Conservation (phyloP, 1,284 basidiomycete genomes). For the Ustilago shanxiensis region DNA sequence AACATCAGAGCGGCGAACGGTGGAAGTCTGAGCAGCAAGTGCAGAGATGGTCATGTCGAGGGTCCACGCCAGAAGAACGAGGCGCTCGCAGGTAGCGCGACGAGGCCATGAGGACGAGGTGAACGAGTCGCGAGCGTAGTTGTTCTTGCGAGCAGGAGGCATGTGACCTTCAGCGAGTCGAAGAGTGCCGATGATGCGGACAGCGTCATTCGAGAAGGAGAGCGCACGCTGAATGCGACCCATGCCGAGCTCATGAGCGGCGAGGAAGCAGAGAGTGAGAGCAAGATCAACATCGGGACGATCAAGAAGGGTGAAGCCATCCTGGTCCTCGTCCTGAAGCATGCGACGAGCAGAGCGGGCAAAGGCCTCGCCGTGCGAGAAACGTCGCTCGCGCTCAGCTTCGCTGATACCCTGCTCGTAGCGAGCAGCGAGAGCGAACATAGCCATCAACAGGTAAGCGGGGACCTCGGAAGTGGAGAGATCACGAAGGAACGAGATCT, state of each 20-base stretch:
- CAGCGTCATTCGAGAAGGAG: constrained; percentile 68
- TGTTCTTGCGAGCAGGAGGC: constrained; percentile 30
- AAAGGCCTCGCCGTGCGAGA: constrained; percentile 48
- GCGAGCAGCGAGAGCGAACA: constrained; percentile 71
- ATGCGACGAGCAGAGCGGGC: constrained; percentile 53
- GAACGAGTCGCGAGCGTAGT: constrained; percentile 40
- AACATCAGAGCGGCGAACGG: constrained; percentile 35
- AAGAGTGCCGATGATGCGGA: constrained; percentile 39
- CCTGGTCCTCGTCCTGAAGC: constrained; percentile 55
- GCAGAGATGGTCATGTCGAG: constrained; percentile 51
- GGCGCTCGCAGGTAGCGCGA: constrained; percentile 48
- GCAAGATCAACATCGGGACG: constrained; percentile 69
- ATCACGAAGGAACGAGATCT: constrained; percentile 71
- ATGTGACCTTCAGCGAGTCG: constrained; percentile 42
- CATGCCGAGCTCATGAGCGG: constrained; percentile 70
- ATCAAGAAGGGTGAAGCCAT: constrained; percentile 52
- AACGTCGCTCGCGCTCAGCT: constrained; percentile 41
- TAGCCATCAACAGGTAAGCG: constrained; percentile 71
- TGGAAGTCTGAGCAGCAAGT: constrained; percentile 39
- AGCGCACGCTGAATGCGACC: constrained; percentile 69
- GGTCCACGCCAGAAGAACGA: constrained; percentile 47
- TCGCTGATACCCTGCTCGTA: constrained; percentile 65
- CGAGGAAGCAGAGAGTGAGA: constrained; percentile 70
- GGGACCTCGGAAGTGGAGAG: constrained; percentile 71
- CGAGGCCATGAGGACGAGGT: constrained; percentile 37